Evolutionary conservation across 805 yeast species (phyloP).

Genomic region (Saccharomycopsis sp.): DNA sequence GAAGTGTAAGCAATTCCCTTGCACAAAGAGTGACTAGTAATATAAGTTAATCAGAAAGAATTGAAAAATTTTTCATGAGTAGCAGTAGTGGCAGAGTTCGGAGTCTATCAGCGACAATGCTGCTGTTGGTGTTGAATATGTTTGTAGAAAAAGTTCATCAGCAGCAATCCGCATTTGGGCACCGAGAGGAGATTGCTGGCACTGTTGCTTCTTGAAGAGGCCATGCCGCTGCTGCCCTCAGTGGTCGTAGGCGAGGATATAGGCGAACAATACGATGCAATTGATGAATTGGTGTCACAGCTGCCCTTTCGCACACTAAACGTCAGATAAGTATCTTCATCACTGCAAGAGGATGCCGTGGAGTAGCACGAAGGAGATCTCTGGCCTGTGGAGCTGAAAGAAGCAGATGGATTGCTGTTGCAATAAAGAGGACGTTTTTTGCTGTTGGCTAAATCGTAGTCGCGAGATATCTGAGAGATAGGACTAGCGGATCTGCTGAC

Average conservation of each 20-base stretch:
- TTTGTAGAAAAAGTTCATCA: constrained; percentile 2
- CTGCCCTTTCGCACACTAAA: constrained; percentile 12
- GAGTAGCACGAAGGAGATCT: constrained; percentile 2
- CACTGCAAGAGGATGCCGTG: constrained; percentile 27
- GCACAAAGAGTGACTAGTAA: neutral
- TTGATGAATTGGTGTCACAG: constrained; percentile 8
- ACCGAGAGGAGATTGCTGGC: neutral
- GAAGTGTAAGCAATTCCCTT: too few species aligned
- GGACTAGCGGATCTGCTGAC: neutral
- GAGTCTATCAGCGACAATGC: neutral
- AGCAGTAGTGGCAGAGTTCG: neutral
- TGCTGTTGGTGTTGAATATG: constrained; percentile 2
- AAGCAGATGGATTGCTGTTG: neutral
- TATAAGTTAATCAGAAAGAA: neutral
- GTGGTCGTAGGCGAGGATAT: neutral
- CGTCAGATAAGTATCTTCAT: constrained; percentile 13
- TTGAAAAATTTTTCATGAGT: neutral
- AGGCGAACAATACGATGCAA: neutral
- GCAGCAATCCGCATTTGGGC: neutral
- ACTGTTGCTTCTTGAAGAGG: neutral
- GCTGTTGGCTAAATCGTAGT: neutral
- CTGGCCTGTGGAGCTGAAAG: neutral
- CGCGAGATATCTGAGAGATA: neutral
- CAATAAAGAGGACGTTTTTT: neutral
- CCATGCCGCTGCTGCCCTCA: neutral